phyloP scores from a whole-genome alignment of 768 basidiomycete genomes.

The Imleria badia region DNA sequence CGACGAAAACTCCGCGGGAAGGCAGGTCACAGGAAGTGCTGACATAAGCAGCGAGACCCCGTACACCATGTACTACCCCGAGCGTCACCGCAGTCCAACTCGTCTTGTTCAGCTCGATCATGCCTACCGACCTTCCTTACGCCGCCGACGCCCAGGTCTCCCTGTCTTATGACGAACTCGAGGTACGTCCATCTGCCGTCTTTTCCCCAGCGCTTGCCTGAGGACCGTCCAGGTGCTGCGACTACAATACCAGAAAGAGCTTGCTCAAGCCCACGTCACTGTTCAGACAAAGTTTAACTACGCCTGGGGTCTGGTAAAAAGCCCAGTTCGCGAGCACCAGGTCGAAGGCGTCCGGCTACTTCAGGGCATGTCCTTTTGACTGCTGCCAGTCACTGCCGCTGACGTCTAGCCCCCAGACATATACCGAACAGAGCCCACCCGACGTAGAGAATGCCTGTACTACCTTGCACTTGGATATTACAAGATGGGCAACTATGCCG shows the following conservation, averaged over 20 bases:
- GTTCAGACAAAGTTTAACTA: conserved; percentile 98
- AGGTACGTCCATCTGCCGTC: conserved; percentile 45
- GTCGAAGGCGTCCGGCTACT: conserved; percentile 89
- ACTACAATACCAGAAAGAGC: conserved; percentile 87
- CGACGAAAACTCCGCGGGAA: conserved; percentile 20
- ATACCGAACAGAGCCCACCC: conserved; percentile 81
- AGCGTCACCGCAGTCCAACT: conserved; percentile 14
- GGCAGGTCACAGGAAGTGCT: conserved; percentile 8
- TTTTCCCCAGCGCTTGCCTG: neutral
- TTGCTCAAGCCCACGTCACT: conserved; percentile 78
- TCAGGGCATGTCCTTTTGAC: conserved; percentile 58
- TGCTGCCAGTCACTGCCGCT: neutral
- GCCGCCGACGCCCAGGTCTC: conserved; percentile 93
- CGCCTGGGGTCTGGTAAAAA: conserved; percentile 96
- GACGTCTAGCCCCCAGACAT: conserved; percentile 58
- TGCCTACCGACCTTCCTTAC: conserved; percentile 88
- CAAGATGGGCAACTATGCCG: conserved; percentile 93
- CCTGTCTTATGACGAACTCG: conserved; percentile 84
- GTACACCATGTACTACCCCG: conserved; percentile 6
- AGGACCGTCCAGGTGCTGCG: conserved; percentile 63
- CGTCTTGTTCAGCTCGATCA: conserved; percentile 27
- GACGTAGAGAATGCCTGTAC: conserved; percentile 93
- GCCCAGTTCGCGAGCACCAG: conserved; percentile 79
- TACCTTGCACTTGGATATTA: conserved; percentile 96
- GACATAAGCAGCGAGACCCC: conserved; percentile 28